Conservation (phyloP, 2,329 filamentous ascomycete genomes). For the Talaromyces sp. region DNA sequence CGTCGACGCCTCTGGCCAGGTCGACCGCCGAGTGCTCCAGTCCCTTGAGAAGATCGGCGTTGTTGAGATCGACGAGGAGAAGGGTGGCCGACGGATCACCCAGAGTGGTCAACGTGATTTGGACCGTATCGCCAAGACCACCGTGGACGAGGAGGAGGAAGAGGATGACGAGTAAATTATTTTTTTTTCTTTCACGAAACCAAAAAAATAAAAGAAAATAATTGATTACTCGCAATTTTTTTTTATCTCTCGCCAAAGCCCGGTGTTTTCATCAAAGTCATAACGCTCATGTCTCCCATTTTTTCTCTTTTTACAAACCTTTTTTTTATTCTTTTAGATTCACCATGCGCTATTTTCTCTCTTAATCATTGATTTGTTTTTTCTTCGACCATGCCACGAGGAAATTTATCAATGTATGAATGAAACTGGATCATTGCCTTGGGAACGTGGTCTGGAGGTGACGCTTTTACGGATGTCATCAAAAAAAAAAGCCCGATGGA, state of each 20-base stretch:
- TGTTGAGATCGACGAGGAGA: conserved; percentile 94
- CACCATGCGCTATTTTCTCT: neutral
- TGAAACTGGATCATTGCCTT: neutral
- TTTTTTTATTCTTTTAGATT: conserved; percentile 1
- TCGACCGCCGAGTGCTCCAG: conserved; percentile 97
- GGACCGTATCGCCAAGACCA: conserved; percentile 87
- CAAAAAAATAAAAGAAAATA: conserved; percentile 7
- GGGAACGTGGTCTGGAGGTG: neutral
- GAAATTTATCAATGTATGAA: conserved; percentile 1
- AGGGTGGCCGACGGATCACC: conserved; percentile 97
- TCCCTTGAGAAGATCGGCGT: conserved; percentile 99
- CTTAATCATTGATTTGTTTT: conserved; percentile 1
- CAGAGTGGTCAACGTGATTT: conserved; percentile 98
- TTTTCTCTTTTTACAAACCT: neutral
- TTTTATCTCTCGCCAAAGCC: conserved; percentile 5
- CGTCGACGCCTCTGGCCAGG: conserved; percentile 88
- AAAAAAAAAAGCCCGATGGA: neutral
- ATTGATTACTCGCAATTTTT: conserved; percentile 12
- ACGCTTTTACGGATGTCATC: neutral
- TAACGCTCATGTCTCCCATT: conserved; percentile 8
- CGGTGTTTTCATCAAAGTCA: conserved; percentile 5
- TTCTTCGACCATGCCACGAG: conserved; percentile 1
- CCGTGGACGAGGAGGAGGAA: conserved; percentile 41
- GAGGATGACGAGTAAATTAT: conserved; percentile 33
- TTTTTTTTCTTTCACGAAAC: conserved; percentile 10